A percentile compares a stretch with the other conserved stretches of the same genome.
These are phyloP conservation scores for Aspergillus asperescens DNA, from an alignment of 495 filamentous ascomycete species.

Conservation along the genomic window DNA sequence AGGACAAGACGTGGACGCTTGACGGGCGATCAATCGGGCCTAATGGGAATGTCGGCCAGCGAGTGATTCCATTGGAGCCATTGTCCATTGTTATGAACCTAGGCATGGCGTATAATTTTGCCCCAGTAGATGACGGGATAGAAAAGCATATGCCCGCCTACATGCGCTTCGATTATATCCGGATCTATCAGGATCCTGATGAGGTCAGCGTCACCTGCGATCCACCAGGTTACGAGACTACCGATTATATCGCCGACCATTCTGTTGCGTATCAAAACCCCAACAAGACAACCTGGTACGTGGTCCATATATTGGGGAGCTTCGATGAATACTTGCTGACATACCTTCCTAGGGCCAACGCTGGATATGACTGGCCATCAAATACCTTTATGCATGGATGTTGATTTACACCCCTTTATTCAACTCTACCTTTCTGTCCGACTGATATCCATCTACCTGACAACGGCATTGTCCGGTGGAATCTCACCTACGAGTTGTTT, in stretches of 20 bases:
- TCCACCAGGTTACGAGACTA: conserved; percentile 63
- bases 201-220: conserved; percentile 62
- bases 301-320: not conserved
- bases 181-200: conserved; percentile 66
- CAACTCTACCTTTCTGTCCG: too few relatives aligned
- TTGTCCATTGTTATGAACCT: conserved; percentile 66
- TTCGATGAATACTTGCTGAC: too few relatives aligned
- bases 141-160: conserved; percentile 56
- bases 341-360: conserved; percentile 21
- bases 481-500: not conserved
- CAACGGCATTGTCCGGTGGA: not conserved
- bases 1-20: conserved; percentile 60
- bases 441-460: not conserved
- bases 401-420: conserved; percentile 5
- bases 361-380: conserved; percentile 45
- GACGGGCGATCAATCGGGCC: conserved; percentile 60
- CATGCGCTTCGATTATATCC: conserved; percentile 69
- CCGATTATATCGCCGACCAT: conserved; percentile 63
- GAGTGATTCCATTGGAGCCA: conserved; percentile 64
- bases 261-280: conserved; percentile 57
- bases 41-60: conserved; percentile 70
- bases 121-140: conserved; percentile 53
- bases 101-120: conserved; percentile 67
- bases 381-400: conserved; percentile 47
- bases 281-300: conserved; percentile 54